Evolutionary conservation across 495 filamentous ascomycete species (phyloP).

Genomic region (Xylaria bambusicola): DNA sequence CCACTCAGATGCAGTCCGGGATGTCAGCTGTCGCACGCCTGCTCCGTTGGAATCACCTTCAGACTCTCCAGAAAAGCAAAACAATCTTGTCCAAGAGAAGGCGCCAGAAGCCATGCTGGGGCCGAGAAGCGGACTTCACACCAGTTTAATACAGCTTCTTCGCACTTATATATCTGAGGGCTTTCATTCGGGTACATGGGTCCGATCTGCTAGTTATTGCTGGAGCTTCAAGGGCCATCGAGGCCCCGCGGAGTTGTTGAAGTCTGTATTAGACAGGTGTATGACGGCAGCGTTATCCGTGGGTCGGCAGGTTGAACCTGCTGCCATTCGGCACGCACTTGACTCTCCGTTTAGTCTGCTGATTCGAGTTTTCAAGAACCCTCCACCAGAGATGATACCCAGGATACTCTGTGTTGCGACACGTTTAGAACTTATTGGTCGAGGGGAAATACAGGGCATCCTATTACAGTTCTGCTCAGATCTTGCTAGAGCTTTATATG

Average conservation of each 20-base stretch:
- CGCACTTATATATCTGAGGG: constrained; percentile 23
- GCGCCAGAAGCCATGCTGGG: background rate
- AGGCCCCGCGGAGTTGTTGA: constrained; percentile 31
- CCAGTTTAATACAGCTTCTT: constrained; percentile 26
- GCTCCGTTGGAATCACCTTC: constrained; percentile 7
- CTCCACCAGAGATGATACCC: constrained; percentile 30
- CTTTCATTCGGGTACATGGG: constrained; percentile 29
- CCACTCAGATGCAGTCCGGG: constrained; percentile 30
- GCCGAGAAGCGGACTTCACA: constrained; percentile 13
- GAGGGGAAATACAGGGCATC: constrained; percentile 29
- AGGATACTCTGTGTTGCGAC: constrained; percentile 29
- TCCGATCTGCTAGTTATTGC: constrained; percentile 26
- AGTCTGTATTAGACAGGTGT: constrained; percentile 31
- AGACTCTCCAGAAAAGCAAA: constrained; percentile 4
- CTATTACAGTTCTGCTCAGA: constrained; percentile 33
- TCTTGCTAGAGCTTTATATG: constrained; percentile 23
- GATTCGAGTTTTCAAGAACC: constrained; percentile 33
- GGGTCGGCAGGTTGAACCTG: constrained; percentile 31
- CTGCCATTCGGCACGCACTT: constrained; percentile 22
- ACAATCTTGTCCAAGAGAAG: background rate
- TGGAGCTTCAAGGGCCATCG: constrained; percentile 29
- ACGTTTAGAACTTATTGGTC: constrained; percentile 29
- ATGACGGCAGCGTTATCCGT: constrained; percentile 33
- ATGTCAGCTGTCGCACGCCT: constrained; percentile 34
- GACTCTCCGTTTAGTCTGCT: constrained; percentile 32